Conservation (phyloP, 257 asterid genomes). For the Solanum tacnaense region DNA sequence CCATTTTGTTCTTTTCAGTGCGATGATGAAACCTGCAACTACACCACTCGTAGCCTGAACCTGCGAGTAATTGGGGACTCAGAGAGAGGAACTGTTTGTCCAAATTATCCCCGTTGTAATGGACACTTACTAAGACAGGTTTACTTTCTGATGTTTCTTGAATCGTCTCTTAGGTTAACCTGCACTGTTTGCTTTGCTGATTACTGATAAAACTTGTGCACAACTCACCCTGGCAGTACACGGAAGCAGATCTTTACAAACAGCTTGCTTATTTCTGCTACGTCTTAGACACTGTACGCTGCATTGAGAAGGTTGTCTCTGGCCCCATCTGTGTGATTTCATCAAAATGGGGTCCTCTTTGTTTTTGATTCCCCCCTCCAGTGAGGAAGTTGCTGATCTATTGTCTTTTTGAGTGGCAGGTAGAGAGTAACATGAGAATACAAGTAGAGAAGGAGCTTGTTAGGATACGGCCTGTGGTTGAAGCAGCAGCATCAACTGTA, state of each 20-base stretch:
- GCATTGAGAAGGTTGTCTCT: slow-evolving; percentile 56
- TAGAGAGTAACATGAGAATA: slow-evolving; percentile 40
- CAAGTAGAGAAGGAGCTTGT: slow-evolving; percentile 55
- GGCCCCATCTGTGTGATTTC: not conserved
- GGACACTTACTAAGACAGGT: slow-evolving; percentile 85
- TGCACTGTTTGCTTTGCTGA: not conserved
- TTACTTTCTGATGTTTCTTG: not conserved
- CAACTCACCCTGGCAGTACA: slow-evolving; percentile 35
- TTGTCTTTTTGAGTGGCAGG: slow-evolving; percentile 23
- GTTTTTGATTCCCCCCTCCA: not conserved
- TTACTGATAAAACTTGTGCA: slow-evolving; percentile 6
- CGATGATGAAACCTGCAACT: slow-evolving; percentile 93
- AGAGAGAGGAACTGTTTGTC: slow-evolving; percentile 84
- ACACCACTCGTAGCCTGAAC: slow-evolving; percentile 63
- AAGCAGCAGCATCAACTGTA: slow-evolving; percentile 54
- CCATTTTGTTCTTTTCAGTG: slow-evolving; percentile 36
- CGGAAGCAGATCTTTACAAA: slow-evolving; percentile 82
- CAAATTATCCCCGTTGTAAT: slow-evolving; percentile 79
- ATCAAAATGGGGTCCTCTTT: not conserved
- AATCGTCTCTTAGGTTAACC: not conserved
- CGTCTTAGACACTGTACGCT: slow-evolving; percentile 63
- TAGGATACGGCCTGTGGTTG: slow-evolving; percentile 53
- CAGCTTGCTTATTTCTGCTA: slow-evolving; percentile 79
- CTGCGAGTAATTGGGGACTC: slow-evolving; percentile 70
- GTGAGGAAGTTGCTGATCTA: not conserved